Base-by-base conservation (phyloP, 2,329 filamentous ascomycete species). In the Ceratocystis huliohia region DNA sequence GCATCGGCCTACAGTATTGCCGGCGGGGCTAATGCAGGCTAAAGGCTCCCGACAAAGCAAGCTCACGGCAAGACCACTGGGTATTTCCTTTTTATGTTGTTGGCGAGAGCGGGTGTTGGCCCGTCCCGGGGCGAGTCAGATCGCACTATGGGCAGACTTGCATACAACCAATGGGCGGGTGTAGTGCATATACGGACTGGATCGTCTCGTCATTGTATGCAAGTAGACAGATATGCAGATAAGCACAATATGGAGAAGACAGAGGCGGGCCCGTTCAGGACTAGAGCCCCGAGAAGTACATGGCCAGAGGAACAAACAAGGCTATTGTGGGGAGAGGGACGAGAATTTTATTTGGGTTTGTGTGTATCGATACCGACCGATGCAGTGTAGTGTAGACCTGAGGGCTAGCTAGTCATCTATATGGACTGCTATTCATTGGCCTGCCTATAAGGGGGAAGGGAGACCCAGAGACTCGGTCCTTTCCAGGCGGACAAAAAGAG, bases 381-480 rank as follows among this genome's bases (percentile, higher is more conserved):
- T 5, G 10, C 3, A 41, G 3, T 41, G 22, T n/a, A n/a, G n/a
- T 33, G 37, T 33, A 33, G 30, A 33, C 30, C 6, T 33, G 6
- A 33, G 30, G 6, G 30, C 30, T 8, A 6, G 30, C 30, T 8
- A 7, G 30, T 1, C 6, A 33, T 8, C 6, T 33, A 33, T 7
- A 7, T 41, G 37, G 37, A 13, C 37, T 37, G 33, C 33, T 37
- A 37, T 10, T 8, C 10, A 37, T 37, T 10, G 33, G 10, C 17
- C 3, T 10, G 28, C 10, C 25, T 33, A 37, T 13, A 57, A 30
- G 28, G 15, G 7, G 53, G 53, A 33, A 7, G 48, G 20, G n/a
- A 53, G 48, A 53, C 28, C 56, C 56, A 25, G 56, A 28, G 7
- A 30, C 56, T 59, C 56, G 56, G 56, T 59, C 28, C 56, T 59